A percentile compares a stretch with the other conserved stretches of the same genome.
phyloP scores from a whole-genome alignment of 164 flowering plant genomes.

The Houttuynia cordata region DNA sequence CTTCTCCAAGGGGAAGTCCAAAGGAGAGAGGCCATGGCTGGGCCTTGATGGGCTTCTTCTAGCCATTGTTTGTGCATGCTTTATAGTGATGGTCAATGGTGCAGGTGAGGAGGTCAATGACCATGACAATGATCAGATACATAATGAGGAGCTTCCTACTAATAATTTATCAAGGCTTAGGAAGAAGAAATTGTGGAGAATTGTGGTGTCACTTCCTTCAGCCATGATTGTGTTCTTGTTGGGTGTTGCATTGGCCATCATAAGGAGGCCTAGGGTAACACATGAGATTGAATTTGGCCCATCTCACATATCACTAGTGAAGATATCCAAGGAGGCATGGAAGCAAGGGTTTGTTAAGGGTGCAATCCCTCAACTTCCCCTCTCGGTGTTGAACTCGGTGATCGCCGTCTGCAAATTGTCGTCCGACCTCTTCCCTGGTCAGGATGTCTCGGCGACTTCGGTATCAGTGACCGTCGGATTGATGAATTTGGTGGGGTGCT shows the following conservation, averaged over 20 bases:
- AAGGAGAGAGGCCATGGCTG: slow-evolving; percentile 49
- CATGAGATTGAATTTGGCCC: slow-evolving; percentile 50
- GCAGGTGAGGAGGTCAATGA: slow-evolving; percentile 38
- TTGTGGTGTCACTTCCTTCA: slow-evolving; percentile 48
- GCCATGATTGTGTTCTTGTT: slow-evolving; percentile 57
- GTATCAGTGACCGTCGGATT: too few relatives aligned
- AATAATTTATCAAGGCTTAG: background rate
- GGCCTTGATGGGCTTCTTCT: slow-evolving; percentile 74
- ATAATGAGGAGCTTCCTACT: slow-evolving; percentile 4
- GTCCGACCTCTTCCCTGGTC: slow-evolving; percentile 55
- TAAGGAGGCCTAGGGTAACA: slow-evolving; percentile 33
- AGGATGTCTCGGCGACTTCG: slow-evolving; percentile 40
- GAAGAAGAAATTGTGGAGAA: slow-evolving; percentile 18
- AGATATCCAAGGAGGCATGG: slow-evolving; percentile 45
- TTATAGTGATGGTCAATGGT: slow-evolving; percentile 53
- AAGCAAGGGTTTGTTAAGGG: slow-evolving; percentile 65
- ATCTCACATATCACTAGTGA: slow-evolving; percentile 26
- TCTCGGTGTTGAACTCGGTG: slow-evolving; percentile 61
- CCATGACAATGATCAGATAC: background rate
- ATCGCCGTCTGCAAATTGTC: slow-evolving; percentile 61
- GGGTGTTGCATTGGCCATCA: slow-evolving; percentile 49
- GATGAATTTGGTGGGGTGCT: too few relatives aligned
- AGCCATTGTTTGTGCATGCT: slow-evolving; percentile 53
- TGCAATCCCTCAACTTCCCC: slow-evolving; percentile 60
- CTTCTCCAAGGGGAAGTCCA: slow-evolving; percentile 48